A percentile compares a stretch with the other conserved stretches of the same genome.
Conservation (phyloP, 768 basidiomycete genomes). For the Termitomyces sp. region DNA sequence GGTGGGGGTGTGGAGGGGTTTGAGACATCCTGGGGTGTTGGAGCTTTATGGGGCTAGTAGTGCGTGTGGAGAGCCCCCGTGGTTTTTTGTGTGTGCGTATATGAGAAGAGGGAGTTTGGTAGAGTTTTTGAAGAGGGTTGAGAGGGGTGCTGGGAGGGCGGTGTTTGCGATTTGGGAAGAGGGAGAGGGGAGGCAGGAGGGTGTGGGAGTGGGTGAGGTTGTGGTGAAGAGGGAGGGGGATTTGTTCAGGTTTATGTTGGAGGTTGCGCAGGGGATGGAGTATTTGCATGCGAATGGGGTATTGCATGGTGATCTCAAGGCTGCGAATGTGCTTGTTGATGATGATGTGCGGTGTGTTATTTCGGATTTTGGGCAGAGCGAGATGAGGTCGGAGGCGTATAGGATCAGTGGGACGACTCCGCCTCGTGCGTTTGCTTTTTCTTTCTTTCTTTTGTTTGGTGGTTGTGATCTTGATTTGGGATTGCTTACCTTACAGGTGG, state of each 20-base stretch:
- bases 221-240: constrained; percentile 30
- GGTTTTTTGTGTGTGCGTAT: too few relatives aligned
- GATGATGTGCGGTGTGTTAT: constrained; percentile 67
- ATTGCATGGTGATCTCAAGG: constrained; percentile 84
- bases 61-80: too few relatives aligned
- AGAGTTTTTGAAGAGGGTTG: too few relatives aligned
- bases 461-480: not conserved
- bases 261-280: constrained; percentile 79
- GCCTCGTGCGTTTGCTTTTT: constrained; percentile 39
- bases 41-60: too few relatives aligned
- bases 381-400: constrained; percentile 72
- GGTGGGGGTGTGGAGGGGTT: too few relatives aligned
- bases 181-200: too few relatives aligned
- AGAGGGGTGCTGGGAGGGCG: constrained; percentile 2
- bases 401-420: constrained; percentile 52
- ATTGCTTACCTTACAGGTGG: constrained; percentile 61
- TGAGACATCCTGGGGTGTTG: too few relatives aligned
- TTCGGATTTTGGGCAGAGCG: constrained; percentile 81
- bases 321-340: constrained; percentile 74
- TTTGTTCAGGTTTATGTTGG: constrained; percentile 60
- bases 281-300: constrained; percentile 71
- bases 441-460: constrained; percentile 1
- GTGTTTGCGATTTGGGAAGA: constrained; percentile 9
- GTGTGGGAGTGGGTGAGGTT: not conserved
- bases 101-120: too few relatives aligned